phyloP scores from a whole-genome alignment of 169 alveolate genomes.

The Amoebophrya sp. region DNA sequence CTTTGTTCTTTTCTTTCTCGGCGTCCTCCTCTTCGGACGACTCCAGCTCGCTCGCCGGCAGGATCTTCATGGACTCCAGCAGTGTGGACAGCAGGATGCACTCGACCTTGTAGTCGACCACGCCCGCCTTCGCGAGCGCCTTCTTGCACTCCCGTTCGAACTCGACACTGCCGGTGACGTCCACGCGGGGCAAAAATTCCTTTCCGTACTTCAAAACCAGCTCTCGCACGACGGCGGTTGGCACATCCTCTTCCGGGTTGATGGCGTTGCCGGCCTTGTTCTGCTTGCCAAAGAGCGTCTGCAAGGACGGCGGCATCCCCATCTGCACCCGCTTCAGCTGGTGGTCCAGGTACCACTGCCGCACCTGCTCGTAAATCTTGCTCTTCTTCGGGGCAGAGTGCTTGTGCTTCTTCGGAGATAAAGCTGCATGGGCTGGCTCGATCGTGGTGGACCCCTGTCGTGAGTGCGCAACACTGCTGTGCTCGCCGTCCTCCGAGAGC shows the following conservation, averaged over 20 bases:
- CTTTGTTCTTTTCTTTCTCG: neutral
- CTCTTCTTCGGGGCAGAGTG: neutral
- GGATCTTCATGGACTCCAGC: neutral
- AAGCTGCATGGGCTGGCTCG: too few species aligned
- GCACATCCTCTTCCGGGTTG: neutral
- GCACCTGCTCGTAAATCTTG: slow-evolving; percentile 13
- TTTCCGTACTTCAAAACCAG: neutral
- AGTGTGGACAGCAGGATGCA: neutral
- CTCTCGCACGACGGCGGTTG: neutral
- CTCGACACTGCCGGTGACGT: neutral
- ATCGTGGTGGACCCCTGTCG: too few species aligned
- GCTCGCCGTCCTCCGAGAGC: too few species aligned
- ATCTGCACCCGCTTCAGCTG: slow-evolving; percentile 1
- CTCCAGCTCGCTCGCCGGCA: neutral
- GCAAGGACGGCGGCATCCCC: neutral
- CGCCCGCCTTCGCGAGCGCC: neutral
- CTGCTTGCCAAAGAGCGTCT: neutral
- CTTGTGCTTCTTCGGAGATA: too few species aligned
- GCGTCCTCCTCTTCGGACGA: neutral
- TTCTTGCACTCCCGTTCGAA: neutral
- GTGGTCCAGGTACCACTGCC: neutral
- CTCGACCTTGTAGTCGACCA: slow-evolving; percentile 22
- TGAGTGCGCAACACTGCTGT: too few species aligned
- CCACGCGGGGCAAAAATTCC: neutral
- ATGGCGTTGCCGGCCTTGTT: neutral